These are phyloP conservation scores for Penicillium alfredii DNA, from an alignment of 495 filamentous ascomycete genomes.

Conservation along the genomic window DNA sequence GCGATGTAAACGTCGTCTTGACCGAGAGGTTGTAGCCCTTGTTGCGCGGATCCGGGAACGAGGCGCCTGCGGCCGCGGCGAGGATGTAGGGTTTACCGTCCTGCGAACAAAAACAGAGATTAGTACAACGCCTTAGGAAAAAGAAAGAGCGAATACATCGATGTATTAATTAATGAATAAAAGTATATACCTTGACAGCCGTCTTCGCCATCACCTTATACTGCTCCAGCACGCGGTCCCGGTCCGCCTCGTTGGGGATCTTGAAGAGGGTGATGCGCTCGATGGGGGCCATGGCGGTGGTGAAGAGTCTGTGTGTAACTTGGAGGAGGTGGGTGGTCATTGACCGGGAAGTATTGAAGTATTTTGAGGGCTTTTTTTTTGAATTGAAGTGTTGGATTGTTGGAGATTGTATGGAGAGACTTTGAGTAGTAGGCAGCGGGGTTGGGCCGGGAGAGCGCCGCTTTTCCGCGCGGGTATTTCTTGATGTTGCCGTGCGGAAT, in stretches of 20 bases:
- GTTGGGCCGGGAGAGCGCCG: too few species aligned
- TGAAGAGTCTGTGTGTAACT: neutral
- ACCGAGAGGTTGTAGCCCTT: slow-evolving; percentile 59
- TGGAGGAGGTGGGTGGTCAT: too few species aligned
- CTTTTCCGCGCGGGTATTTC: too few species aligned
- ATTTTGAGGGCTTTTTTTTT: too few species aligned
- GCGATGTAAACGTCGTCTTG: slow-evolving; percentile 51
- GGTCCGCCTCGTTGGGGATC: slow-evolving; percentile 44
- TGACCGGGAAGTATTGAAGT: too few species aligned
- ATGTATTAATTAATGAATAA: neutral
- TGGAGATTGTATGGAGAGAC: too few species aligned
- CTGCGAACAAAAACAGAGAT: slow-evolving; percentile 28
- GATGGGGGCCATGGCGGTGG: slow-evolving; percentile 38
- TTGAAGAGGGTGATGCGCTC: slow-evolving; percentile 57
- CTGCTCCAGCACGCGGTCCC: slow-evolving; percentile 38
- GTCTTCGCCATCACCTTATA: slow-evolving; percentile 48
- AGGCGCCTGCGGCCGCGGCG: slow-evolving; percentile 35
- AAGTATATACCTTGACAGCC: slow-evolving; percentile 41
- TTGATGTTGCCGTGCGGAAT: too few species aligned
- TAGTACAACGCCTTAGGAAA: neutral
- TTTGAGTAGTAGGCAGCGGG: too few species aligned
- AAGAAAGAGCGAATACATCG: neutral
- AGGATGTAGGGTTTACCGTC: slow-evolving; percentile 64
- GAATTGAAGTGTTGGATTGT: too few species aligned
- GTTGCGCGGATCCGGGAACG: slow-evolving; percentile 48